Base-by-base conservation (phyloP, 345 rosid species). In the Syzygium oleosum region DNA sequence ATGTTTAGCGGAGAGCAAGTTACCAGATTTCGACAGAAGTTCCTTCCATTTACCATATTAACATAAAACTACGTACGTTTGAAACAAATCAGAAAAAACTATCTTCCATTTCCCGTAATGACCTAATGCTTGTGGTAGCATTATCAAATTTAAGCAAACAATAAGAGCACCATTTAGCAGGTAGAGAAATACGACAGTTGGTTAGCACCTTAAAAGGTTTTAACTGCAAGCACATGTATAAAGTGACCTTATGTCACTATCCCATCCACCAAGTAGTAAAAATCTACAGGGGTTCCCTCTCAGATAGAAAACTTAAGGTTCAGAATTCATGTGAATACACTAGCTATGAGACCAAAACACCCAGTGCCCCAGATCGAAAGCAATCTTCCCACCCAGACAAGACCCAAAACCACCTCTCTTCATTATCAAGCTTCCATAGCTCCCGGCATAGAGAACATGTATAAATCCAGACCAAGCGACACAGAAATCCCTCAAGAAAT, bases 211-310 rank as follows among this genome's bases (percentile, higher is more conserved):
- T 90, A 78, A 89, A 90, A 89, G 85, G 86, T 89, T 88, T 87
- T 89, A 87, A 89, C 91, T 88, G 87, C 93, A 90, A 86, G 86
- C 94, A 89, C 94, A 91, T 90, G 95, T 92, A 92, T 87, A 86
- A 89, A 88, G 89, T 91, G 91, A 90, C 77, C 58, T 51, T 53
- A 38, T 41, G 85, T 90, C 88, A 80, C 87, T 65, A 80, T 90
- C 90, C 85, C 86, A 68, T 85, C 87, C 53, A 25, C 85, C 85
- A 68, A 86, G 51, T 25, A 85, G 52, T 87, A 63, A 79, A 93
- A 89, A 85, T 58, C 87, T 55, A 25, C 46, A 43, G 52, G 58
- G 25, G 51, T 88, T 49, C 79, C 86, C 86, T 84, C 88, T 80
- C 27, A 85, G 94, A 92, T 90, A 92, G 86, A 90, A 90, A 93